Percentiles rank a stretch among this genome's conserved stretches.
Conservation (phyloP, 2,329 filamentous ascomycete genomes). For the Claviceps maximensis region DNA sequence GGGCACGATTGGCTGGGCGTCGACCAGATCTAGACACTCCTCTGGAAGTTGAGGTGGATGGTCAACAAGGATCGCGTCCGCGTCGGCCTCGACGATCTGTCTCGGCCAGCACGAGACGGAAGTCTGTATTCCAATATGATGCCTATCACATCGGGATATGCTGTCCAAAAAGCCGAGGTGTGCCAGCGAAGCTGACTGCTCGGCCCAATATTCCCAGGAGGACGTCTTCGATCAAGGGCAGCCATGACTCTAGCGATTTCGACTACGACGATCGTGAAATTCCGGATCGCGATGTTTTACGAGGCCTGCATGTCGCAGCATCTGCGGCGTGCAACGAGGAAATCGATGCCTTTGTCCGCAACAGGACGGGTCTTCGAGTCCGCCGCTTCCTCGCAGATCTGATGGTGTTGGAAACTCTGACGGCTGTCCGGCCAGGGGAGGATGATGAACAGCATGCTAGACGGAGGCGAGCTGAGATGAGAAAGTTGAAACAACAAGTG, state of each 20-base stretch:
- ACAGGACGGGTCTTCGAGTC: constrained; percentile 38
- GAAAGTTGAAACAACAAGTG: constrained; percentile 22
- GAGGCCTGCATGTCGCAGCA: constrained; percentile 40
- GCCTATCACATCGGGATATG: constrained; percentile 14
- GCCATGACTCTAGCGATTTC: constrained; percentile 9
- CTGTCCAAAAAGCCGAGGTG: constrained; percentile 15
- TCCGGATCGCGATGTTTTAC: constrained; percentile 37
- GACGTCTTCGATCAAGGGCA: constrained; percentile 21
- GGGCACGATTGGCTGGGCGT: background rate
- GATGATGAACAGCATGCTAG: constrained; percentile 14
- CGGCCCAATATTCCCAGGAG: constrained; percentile 23
- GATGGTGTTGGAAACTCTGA: constrained; percentile 34
- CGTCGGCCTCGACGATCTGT: background rate
- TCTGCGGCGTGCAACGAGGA: constrained; percentile 42
- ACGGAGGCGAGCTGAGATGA: constrained; percentile 19
- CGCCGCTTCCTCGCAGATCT: constrained; percentile 42
- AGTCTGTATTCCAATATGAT: constrained; percentile 5
- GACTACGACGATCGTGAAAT: constrained; percentile 27
- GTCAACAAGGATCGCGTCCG: background rate
- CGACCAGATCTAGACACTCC: background rate
- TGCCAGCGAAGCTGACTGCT: constrained; percentile 12
- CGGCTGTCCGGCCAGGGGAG: constrained; percentile 15
- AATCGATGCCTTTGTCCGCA: constrained; percentile 37
- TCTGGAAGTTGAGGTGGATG: background rate
- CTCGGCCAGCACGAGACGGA: background rate